Percentiles rank a stretch among this genome's conserved stretches.
phyloP scores from a whole-genome alignment of 495 filamentous ascomycete species.

The Podospora fimiseda region DNA sequence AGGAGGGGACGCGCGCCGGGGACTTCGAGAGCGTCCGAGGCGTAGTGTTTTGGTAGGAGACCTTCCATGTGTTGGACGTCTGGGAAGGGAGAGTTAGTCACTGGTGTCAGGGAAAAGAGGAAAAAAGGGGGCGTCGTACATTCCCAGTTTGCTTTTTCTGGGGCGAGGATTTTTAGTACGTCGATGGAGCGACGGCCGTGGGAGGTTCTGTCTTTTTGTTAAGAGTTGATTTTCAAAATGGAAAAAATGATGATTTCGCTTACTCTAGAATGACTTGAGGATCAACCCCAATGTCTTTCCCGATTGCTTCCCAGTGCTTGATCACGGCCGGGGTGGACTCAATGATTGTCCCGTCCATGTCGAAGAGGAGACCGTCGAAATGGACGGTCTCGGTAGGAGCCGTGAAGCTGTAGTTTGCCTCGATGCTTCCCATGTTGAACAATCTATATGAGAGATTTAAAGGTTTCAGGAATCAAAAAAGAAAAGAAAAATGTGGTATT shows the following conservation, averaged over 20 bases:
- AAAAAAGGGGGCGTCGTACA: constrained; percentile 47
- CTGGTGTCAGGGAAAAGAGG: not conserved
- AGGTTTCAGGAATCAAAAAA: too few relatives aligned
- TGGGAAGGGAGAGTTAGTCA: constrained; percentile 30
- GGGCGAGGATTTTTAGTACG: constrained; percentile 64
- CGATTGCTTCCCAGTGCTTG: constrained; percentile 85
- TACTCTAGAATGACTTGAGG: constrained; percentile 68
- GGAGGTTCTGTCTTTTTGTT: constrained; percentile 48
- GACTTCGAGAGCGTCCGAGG: constrained; percentile 73
- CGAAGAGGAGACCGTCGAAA: constrained; percentile 79
- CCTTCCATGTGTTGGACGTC: constrained; percentile 76
- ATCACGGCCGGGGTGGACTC: constrained; percentile 77
- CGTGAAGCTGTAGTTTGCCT: constrained; percentile 38
- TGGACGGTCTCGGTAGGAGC: constrained; percentile 51
- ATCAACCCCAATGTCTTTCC: constrained; percentile 73
- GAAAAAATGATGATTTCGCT: not conserved
- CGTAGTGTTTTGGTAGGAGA: constrained; percentile 67
- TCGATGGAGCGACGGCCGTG: constrained; percentile 87
- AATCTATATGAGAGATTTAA: too few relatives aligned
- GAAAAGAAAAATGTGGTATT: too few relatives aligned
- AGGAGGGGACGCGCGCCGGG: constrained; percentile 54
- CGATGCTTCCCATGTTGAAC: constrained; percentile 19
- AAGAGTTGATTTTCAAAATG: not conserved
- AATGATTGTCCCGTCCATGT: constrained; percentile 86
- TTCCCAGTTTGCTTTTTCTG: constrained; percentile 81